These are phyloP conservation scores for Thermothelomyces thermophilus DNA, from an alignment of 2,329 filamentous ascomycete species.

Conservation along the genomic window DNA sequence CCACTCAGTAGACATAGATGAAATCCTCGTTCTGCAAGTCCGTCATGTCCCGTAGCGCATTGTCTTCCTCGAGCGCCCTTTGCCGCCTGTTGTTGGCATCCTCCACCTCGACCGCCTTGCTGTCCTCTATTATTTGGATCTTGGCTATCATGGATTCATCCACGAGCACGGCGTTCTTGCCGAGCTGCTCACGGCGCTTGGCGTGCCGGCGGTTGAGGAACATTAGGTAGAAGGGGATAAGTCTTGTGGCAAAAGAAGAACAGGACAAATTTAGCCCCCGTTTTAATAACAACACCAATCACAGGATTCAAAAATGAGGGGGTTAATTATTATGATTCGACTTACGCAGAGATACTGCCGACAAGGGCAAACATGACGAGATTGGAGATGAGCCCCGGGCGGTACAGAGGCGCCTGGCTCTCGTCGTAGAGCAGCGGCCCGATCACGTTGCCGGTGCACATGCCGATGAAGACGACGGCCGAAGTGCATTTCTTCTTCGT, in stretches of 20 bases:
- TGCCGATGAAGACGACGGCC: constrained; percentile 57
- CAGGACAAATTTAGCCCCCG: too few species aligned
- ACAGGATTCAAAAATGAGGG: too few species aligned
- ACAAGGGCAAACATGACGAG: constrained; percentile 55
- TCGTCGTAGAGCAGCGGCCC: constrained; percentile 59
- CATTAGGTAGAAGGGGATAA: constrained; percentile 40
- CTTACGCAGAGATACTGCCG: constrained; percentile 39
- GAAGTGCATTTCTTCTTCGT: constrained; percentile 61
- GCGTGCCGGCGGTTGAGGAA: constrained; percentile 51
- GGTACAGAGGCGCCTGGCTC: constrained; percentile 49
- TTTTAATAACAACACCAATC: too few species aligned
- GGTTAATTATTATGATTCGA: too few species aligned
- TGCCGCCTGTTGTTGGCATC: constrained; percentile 22
- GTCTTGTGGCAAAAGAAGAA: constrained; percentile 10
- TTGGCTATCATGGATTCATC: constrained; percentile 52
- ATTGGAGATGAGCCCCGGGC: constrained; percentile 51
- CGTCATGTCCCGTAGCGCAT: constrained; percentile 43
- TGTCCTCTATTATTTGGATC: constrained; percentile 36
- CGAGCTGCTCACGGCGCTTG: constrained; percentile 46
- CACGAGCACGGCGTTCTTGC: constrained; percentile 51
- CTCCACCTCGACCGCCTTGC: constrained; percentile 29
- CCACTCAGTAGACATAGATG: constrained; percentile 44
- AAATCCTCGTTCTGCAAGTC: constrained; percentile 57
- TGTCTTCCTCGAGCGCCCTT: constrained; percentile 36
- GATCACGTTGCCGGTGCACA: constrained; percentile 59